Base-by-base conservation (phyloP, 345 rosid genomes). In the Turnera subulata region DNA sequence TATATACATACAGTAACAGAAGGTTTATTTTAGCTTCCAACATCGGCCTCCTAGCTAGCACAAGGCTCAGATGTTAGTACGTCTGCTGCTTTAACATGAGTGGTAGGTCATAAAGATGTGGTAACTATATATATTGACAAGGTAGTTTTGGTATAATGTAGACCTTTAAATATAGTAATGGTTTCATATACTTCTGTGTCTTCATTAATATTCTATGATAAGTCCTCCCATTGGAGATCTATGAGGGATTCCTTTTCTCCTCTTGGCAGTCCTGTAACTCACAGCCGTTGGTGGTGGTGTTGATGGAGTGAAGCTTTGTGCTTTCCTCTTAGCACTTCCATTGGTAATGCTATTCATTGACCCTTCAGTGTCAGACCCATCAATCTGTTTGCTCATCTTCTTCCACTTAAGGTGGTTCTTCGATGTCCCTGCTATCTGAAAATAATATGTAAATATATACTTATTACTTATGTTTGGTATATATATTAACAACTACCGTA, bases 381-480 rank as follows among this genome's bases (percentile, higher is more conserved):
- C 56, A 13, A 38, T 46, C 32, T 53, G 65, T 46, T 53, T 22
- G 4, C 18, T 20, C 59, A 47, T 25, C 39, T 54, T 78, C 70
- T 74, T 88, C 81, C 67, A 78, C 37, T 59, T 64, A 7, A 73
- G 76, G 33, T 67, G 76, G 33, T 67, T 76, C 71, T 73, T 82
- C 2, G 94, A 82, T 20, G 82, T 79, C 46, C 97, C 96, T 38
- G 45, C 81, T 6, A 93, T 78, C 99, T 93, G 74, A 21, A 24
- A 50, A 35, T 15, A 24, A 53, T 44, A 5, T 47, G 20, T n/a
- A n/a, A n/a, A n/a, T n/a, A n/a, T n/a, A n/a, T n/a, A n/a, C n/a
- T n/a, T n/a, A n/a, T n/a, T n/a, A n/a, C n/a, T n/a, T n/a, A n/a
- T n/a, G n/a, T n/a, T n/a, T n/a, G n/a, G n/a, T n/a, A n/a, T n/a